Evolutionary conservation across 331 rosid genomes (phyloP).

Genomic region (Rhamnella rubrinervis): DNA sequence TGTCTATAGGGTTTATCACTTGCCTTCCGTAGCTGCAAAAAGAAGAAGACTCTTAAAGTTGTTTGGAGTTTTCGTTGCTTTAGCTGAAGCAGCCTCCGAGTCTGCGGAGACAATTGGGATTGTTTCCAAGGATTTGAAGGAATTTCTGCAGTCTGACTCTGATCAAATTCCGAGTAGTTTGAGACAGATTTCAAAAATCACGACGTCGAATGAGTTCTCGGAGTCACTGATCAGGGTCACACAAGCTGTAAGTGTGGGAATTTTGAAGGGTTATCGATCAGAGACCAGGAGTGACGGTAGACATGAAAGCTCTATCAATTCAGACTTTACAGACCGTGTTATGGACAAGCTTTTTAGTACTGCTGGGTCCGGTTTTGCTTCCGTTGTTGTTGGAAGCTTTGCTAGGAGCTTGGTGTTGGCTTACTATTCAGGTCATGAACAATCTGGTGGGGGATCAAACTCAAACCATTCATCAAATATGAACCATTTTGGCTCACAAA

Average conservation of each 20-base stretch:
- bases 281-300: constrained; percentile 9
- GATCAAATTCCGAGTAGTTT: constrained; percentile 66
- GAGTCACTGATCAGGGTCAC: constrained; percentile 53
- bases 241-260: constrained; percentile 54
- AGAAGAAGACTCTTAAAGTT: constrained; percentile 54
- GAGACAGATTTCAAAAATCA: constrained; percentile 66
- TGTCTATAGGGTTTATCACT: constrained; percentile 48
- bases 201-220: constrained; percentile 53
- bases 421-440: constrained; percentile 29
- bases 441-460: constrained; percentile 34
- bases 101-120: constrained; percentile 62
- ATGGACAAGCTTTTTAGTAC: constrained; percentile 54
- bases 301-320: constrained; percentile 17
- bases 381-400: constrained; percentile 77
- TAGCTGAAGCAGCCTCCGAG: constrained; percentile 60
- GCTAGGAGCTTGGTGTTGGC: constrained; percentile 65
- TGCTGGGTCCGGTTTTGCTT: constrained; percentile 73
- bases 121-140: constrained; percentile 60
- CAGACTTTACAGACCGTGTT: constrained; percentile 30
- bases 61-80: constrained; percentile 46
- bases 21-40: constrained; percentile 52
- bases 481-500: constrained; percentile 18
- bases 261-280: constrained; percentile 48
- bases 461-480: constrained; percentile 10
- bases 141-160: constrained; percentile 67